Conservation (phyloP, 2,329 filamentous ascomycete genomes). For the Xylariaceae sp. region DNA sequence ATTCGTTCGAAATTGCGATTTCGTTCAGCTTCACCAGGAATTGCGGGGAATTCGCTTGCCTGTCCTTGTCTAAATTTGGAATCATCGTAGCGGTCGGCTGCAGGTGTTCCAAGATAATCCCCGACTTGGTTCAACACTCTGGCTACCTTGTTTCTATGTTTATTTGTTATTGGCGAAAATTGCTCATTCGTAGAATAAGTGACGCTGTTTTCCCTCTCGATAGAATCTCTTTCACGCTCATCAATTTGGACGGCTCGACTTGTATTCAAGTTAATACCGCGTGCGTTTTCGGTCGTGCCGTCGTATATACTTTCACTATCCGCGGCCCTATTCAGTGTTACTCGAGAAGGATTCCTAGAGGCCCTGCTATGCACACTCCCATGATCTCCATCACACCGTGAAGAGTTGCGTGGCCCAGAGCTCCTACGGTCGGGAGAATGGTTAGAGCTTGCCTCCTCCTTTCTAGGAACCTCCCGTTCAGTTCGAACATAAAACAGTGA, state of each 20-base stretch:
- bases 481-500: slow-evolving; percentile 61
- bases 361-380: slow-evolving; percentile 11
- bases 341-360: neutral
- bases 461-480: slow-evolving; percentile 40
- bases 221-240: neutral
- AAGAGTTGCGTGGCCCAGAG: slow-evolving; percentile 31
- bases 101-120: slow-evolving; percentile 54
- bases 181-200: slow-evolving; percentile 3
- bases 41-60: slow-evolving; percentile 58
- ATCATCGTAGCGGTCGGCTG: slow-evolving; percentile 54
- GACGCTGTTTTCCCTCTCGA: slow-evolving; percentile 14
- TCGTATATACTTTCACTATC: neutral
- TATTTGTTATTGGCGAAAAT: slow-evolving; percentile 27
- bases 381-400: slow-evolving; percentile 9
- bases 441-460: slow-evolving; percentile 23
- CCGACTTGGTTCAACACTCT: slow-evolving; percentile 49
- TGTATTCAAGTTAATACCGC: too few relatives aligned
- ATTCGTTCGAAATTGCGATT: slow-evolving; percentile 49
- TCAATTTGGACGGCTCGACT: too few relatives aligned
- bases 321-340: neutral
- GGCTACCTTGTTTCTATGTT: slow-evolving; percentile 51
- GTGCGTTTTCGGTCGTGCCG: neutral
- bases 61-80: slow-evolving; percentile 53
- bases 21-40: slow-evolving; percentile 58
- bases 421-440: slow-evolving; percentile 30